Percentiles rank a stretch among this genome's conserved stretches.
Evolutionary conservation across 2,329 filamentous ascomycete species (phyloP).

Genomic region (Sporothrix protearum): DNA sequence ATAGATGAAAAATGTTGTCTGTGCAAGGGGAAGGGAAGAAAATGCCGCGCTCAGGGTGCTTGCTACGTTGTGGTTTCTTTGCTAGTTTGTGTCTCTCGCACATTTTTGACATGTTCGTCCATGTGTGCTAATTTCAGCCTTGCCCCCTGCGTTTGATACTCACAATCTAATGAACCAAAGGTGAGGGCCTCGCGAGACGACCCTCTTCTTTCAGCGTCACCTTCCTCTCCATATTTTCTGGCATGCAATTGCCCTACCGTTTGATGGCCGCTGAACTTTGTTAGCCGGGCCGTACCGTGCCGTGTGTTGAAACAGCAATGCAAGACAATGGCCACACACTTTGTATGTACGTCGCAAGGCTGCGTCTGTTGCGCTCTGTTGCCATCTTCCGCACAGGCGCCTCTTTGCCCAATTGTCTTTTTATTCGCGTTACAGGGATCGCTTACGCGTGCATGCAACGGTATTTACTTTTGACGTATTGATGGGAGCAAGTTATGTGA

Average conservation of each 20-base stretch:
- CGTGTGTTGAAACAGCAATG: background rate
- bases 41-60: too few relatives aligned
- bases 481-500: background rate
- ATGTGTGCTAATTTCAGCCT: background rate
- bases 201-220: background rate
- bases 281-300: constrained; percentile 19
- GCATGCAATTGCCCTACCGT: background rate
- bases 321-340: background rate
- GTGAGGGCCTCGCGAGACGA: too few relatives aligned
- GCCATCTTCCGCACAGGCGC: background rate
- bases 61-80: background rate
- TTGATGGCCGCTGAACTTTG: background rate
- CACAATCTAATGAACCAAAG: background rate
- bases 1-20: too few relatives aligned
- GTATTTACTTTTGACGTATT: background rate
- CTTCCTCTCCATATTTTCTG: background rate
- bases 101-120: background rate
- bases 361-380: background rate
- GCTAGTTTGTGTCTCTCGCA: background rate
- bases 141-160: background rate
- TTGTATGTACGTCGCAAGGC: background rate
- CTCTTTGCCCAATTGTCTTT: background rate
- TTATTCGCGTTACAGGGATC: background rate
- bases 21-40: too few relatives aligned
- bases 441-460: background rate